Conservation (phyloP, 352 stramenopile genomes). For the Globisporangium irregulare region DNA sequence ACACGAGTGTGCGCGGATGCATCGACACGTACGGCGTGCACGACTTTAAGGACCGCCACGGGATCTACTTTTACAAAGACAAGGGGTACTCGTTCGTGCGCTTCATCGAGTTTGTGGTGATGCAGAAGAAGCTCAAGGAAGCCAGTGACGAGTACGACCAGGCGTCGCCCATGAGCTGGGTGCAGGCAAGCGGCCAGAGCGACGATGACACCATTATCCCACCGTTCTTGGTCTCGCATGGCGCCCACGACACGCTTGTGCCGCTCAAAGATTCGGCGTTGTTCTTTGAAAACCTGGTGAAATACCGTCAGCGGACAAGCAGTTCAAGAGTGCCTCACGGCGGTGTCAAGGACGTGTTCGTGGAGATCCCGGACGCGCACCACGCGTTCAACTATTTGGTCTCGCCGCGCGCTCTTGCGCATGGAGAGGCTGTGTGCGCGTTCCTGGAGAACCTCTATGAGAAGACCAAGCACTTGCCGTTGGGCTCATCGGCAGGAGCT, state of each 20-base stretch:
- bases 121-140: constrained; percentile 53
- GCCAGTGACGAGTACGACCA: constrained; percentile 46
- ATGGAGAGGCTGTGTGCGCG: constrained; percentile 47
- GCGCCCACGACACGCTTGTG: constrained; percentile 57
- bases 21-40: constrained; percentile 77
- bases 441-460: constrained; percentile 57
- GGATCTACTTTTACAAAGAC: constrained; percentile 49
- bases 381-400: constrained; percentile 68
- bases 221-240: constrained; percentile 58
- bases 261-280: constrained; percentile 49
- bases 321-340: constrained; percentile 12
- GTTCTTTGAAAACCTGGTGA: constrained; percentile 53
- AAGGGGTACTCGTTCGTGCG: constrained; percentile 36
- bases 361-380: constrained; percentile 45
- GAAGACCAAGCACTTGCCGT: constrained; percentile 36
- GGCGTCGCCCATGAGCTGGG: constrained; percentile 49
- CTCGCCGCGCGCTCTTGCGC: constrained; percentile 49
- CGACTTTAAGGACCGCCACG: constrained; percentile 68
- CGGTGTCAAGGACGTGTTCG: constrained; percentile 50
- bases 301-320: constrained; percentile 28
- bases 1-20: constrained; percentile 71
- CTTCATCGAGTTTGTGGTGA: constrained; percentile 56
- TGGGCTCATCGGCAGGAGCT: constrained; percentile 12
- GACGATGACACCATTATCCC: constrained; percentile 30
- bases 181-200: constrained; percentile 26